Conservation (phyloP, 768 basidiomycete species). For the Pholiota conissans region DNA sequence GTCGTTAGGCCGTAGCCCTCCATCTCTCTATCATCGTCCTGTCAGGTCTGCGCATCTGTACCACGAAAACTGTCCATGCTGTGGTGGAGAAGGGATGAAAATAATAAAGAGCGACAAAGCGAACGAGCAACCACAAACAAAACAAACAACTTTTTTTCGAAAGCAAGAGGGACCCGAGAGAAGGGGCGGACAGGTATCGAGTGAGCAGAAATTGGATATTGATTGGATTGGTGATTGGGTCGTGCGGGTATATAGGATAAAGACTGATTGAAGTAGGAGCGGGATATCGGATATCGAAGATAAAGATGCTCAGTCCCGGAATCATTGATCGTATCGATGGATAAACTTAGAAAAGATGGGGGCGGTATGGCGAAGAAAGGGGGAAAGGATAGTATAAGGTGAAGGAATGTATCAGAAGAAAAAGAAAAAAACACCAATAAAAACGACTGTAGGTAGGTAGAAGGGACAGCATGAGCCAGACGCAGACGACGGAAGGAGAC, state of each 20-base stretch:
- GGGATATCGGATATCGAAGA: constrained; percentile 5
- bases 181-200: not conserved
- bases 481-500: constrained; percentile 1
- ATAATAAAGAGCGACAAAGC: not conserved
- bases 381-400: not conserved
- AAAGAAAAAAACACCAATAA: not conserved
- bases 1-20: too few relatives aligned
- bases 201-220: not conserved
- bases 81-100: not conserved
- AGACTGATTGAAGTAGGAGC: constrained; percentile 6
- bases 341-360: not conserved
- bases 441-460: constrained; percentile 3
- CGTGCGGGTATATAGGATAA: constrained; percentile 9
- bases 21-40: too few relatives aligned
- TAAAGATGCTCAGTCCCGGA: constrained; percentile 8
- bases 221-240: constrained; percentile 7
- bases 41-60: not conserved
- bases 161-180: not conserved
- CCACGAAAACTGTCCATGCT: not conserved
- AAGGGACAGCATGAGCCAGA: constrained; percentile 6
- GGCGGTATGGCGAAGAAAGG: not conserved
- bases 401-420: not conserved
- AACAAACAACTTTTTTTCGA: constrained; percentile 2
- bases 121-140: constrained; percentile 12
- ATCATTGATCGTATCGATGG: not conserved